Evolutionary conservation across 257 asterid genomes (phyloP), one percentile per base, ranked within the genome.

Genomic region (Eustoma russellianum): DNA sequence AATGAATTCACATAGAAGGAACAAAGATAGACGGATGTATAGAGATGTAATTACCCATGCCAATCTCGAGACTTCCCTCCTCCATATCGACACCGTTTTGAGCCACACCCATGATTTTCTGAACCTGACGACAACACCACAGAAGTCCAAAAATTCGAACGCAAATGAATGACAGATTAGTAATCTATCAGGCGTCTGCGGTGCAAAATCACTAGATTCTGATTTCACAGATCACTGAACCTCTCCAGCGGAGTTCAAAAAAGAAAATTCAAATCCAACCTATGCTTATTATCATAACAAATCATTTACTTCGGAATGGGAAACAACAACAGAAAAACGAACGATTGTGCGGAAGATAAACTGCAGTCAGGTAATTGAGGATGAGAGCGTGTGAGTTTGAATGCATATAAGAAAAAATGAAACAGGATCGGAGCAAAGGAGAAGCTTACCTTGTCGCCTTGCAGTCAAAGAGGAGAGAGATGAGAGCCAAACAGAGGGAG

Each of bases 1-100:
- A 24, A 2, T 2, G 2, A 24, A 24, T 24, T 24, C 30, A 24
- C 30, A 24, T 2, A 24, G 30, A 24, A 24, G 30, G 12, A 24
- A 45, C 7, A 28, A 30, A 19, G 1, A 19, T 2, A 13, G 13
- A 17, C 17, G 8, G 9, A 34, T 9, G 9, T 30, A 7, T 13
- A 6, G 3, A 17, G 46, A 44, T 11, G 46, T 72, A 63, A 81
- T 55, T 77, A 88, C 97, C 97, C 79, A 88, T 88, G 52, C 97
- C 97, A 74, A 88, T 77, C 79, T 88, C 94, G 66, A 88, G 76
- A 47, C 80, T 85, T 74, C 92, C 97, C 65, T 88, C 97, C 70
- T 85, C 93, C 80, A 66, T 50, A 55, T 78, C 84, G 57, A 69
- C 54, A 60, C 70, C 67, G 64, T 82, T 84, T 67, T 78, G 80